A percentile compares a stretch with the other conserved stretches of the same genome.
Conservation (phyloP, 2,329 filamentous ascomycete species). For the Colletotrichum theobromicola region DNA sequence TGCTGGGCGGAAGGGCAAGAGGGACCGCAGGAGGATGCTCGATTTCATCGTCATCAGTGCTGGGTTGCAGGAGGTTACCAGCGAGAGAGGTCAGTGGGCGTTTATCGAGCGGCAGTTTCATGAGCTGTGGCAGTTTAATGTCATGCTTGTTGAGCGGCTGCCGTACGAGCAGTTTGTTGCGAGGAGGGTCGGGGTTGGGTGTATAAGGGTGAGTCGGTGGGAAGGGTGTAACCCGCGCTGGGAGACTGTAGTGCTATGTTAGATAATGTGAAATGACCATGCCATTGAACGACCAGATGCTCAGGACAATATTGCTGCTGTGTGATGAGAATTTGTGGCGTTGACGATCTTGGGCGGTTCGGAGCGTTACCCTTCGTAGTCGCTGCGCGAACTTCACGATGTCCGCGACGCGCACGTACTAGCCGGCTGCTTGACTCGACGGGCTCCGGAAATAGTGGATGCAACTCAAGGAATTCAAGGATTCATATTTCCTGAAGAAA, state of each 20-base stretch:
- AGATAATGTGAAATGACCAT: background rate
- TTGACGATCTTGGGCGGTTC: background rate
- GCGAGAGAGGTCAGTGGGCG: background rate
- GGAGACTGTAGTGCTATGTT: background rate
- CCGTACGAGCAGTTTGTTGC: background rate
- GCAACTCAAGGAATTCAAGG: too few relatives aligned
- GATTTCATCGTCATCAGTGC: constrained; percentile 1
- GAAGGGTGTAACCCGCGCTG: background rate
- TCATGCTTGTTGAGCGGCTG: constrained; percentile 6
- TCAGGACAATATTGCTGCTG: background rate
- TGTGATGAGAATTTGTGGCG: background rate
- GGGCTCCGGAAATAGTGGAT: too few relatives aligned
- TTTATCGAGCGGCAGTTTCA: constrained; percentile 1
- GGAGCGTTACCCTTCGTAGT: background rate
- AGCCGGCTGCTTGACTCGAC: background rate
- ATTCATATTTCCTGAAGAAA: too few relatives aligned
- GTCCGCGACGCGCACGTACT: too few relatives aligned
- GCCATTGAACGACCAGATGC: background rate
- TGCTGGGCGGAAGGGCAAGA: background rate
- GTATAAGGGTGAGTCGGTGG: background rate
- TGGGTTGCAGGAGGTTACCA: background rate
- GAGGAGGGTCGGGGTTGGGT: background rate
- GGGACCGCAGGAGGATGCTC: background rate
- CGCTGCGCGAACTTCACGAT: background rate
- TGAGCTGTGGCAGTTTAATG: constrained; percentile 3